Evolutionary conservation across 2,329 filamentous ascomycete species (phyloP), one percentile per base, ranked within the genome.

Genomic region (Apiospora phragmitis): DNA sequence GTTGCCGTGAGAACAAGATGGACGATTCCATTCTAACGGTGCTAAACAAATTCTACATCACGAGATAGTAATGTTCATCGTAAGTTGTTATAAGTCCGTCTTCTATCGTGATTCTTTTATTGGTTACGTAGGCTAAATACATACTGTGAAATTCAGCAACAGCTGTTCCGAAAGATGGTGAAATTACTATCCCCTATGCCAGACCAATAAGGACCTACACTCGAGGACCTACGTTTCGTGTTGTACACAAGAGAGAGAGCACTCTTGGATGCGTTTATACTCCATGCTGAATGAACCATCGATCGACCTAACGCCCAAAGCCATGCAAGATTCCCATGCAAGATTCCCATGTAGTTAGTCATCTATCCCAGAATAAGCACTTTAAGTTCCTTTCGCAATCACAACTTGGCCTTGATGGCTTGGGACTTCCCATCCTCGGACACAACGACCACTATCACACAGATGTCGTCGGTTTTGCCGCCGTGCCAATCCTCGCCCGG

Each of bases 381-480:
- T 65, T 59, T 21, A n/a, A 21, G 16, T 59, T 32, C 24, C 21
- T 43, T 21, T 35, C 35, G 26, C 45, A 47, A 43, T 75, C 69
- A 79, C 55, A 79, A 69, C 69, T 77, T 78, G 72, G 75, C 76
- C 68, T 76, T 75, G 38, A 74, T 72, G 45, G 72, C 70, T 32
- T 74, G 71, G 26, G 43, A 41, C 67, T 76, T 77, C 38, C 72
- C 75, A 41, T 91, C 89, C 75, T 95, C 91, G 11, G 93, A 90
- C 1, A 93, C 94, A 41, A 97, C 85, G 42, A 91, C 90, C 18
- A 95, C 91, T 68, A 99, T 85, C 5, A 94, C 94, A 77, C 94
- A 95, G 71, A 99, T 98, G 81, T 99, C 96, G 79, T 99, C 96
- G 26, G 97, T 89, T 82, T 99, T 99, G 68, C 96, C 96, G 71